Evolutionary conservation across 108 stramenopile genomes (phyloP), one percentile per base, ranked within the genome.

Genomic region (Fragilaria crotonensis): DNA sequence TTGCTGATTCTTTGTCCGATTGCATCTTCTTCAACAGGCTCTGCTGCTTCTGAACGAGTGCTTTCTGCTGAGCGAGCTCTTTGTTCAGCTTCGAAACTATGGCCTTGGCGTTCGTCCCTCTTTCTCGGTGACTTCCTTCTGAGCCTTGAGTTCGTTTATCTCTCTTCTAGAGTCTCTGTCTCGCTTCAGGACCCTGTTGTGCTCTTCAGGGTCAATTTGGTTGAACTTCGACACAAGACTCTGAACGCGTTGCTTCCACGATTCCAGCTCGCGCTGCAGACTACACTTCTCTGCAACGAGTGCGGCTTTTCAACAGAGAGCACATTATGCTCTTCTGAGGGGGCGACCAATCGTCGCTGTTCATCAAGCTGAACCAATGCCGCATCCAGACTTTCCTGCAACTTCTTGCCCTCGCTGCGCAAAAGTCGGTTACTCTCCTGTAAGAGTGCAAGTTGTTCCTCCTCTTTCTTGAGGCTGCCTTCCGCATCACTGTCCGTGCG

Each of bases 181-280:
- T 44, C 61, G 75, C 36, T 75, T 78, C 27, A 89, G 76, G 1
- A 80, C 75, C 48, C 72, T 58, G 5, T 62, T 73, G 66, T 95
- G 88, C 58, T 95, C 93, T 36, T 75, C 80, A 0, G 93, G 93
- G 58, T 95, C 93, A 23, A 95, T 71, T 73, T 90, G 89, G 57
- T 95, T 89, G 77, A 89, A 95, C 46, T 81, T 83, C 7, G 81
- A 83, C 32, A 90, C 85, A 27, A 95, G 50, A 64, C 76, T 84
- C 23, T 89, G 71, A 3, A 95, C 93, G 45, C 93, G 60, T 3
- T 61, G 65, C 71, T 91, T 95, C 93, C 93, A 95, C 23, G 80
- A 75, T 5, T 80, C 80, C 7, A 91, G 60, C 59, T 95, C 93
- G 2, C 82, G 76, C 3, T 47, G 61, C n/a, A 95, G 66, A 56